Percentiles rank a stretch among this genome's conserved stretches.
phyloP scores from a whole-genome alignment of 2,329 filamentous ascomycete species.

The Microsporum audouinii region DNA sequence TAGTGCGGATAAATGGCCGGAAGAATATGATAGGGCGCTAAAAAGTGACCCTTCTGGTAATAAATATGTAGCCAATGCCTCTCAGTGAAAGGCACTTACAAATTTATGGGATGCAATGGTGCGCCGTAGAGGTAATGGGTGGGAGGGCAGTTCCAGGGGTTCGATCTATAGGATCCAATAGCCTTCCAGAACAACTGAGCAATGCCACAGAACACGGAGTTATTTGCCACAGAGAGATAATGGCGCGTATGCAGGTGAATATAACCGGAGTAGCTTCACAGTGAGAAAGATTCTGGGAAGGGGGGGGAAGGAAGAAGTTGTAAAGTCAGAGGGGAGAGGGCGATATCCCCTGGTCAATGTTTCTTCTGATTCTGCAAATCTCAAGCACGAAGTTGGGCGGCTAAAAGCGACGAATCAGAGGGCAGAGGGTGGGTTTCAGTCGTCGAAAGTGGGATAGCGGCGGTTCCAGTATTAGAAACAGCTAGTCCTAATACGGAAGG shows the following conservation, averaged over 20 bases:
- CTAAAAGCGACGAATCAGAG: conserved; percentile 10
- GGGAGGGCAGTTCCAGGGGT: neutral
- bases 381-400: conserved; percentile 10
- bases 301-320: too few relatives aligned
- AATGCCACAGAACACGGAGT: neutral
- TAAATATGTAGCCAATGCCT: neutral
- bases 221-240: neutral
- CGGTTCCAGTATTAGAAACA: conserved; percentile 12
- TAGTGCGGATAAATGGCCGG: neutral
- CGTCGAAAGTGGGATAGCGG: neutral
- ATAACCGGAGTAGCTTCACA: conserved; percentile 3
- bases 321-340: neutral
- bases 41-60: neutral
- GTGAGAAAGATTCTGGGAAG: neutral
- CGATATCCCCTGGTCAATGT: neutral
- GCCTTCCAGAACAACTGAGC: neutral
- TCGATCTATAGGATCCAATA: conserved; percentile 1
- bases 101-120: neutral
- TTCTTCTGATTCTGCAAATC: neutral
- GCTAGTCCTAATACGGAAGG: conserved; percentile 12
- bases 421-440: neutral
- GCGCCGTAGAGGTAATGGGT: neutral
- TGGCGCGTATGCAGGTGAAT: neutral
- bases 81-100: neutral
- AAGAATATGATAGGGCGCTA: neutral